Base-by-base conservation (phyloP, 306 rosid genomes). In the Cucumis hystrix region DNA sequence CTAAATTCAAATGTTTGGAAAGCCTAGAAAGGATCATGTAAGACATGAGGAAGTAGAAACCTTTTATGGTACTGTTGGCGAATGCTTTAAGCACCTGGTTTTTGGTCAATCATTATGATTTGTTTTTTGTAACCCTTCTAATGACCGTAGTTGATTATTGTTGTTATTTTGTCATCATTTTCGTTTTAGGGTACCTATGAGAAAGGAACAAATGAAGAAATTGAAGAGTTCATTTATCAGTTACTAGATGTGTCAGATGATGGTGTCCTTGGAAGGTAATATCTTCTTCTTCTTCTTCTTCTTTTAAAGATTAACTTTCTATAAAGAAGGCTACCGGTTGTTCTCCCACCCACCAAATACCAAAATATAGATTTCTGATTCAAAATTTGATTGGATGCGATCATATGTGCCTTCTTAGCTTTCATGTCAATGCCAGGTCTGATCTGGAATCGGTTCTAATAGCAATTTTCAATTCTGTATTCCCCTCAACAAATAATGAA, bases 181-280 rank as follows among this genome's bases (percentile, higher is more conserved):
- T 41, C 82, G 35, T 80, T 84, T 83, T 79, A 93, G 98, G 95
- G 87, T 70, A 83, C 83, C 83, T 91, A 91, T 82, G 97, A 91
- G 86, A 91, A 93, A 82, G 96, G 97, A 69, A 88, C 93, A 35
- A 89, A 80, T 49, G 95, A 87, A 81, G 98, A 91, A 76, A 91
- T 93, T 71, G 95, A 89, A 74, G 94, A 87, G 73, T 93, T 91
- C 84, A 85, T 93, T 35, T 89, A 84, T 84, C 87, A 84, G 69
- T 75, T 93, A 43, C 45, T 91, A 69, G 95, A 91, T 74, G 82
- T 89, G 45, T 77, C 86, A 0, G 91, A 84, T 58, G 80, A 87
- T 78, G 85, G 83, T 58, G 56, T 60, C 68, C 57, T 88, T 67
- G 84, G 84, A 23, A 93, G 95, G 98, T 89, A 87, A 77, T 41